These are phyloP conservation scores for Boletus rufocinnamomeus DNA, from an alignment of 768 basidiomycete genomes.

Conservation along the genomic window DNA sequence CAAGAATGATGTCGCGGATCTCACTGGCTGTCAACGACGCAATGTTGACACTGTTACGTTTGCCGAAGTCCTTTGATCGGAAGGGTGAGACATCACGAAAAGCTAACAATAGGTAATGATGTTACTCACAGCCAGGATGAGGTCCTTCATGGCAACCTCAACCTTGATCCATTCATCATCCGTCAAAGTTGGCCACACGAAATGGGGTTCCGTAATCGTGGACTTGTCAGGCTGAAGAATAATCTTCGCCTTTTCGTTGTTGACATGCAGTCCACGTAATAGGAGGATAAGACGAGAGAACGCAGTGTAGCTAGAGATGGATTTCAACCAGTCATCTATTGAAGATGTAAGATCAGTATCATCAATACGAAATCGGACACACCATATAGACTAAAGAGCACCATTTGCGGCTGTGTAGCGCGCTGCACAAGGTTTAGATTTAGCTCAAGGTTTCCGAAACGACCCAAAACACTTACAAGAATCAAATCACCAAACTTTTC, in stretches of 20 bases:
- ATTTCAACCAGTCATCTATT: conserved; percentile 96
- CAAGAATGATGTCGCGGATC: conserved; percentile 96
- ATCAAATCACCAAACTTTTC: conserved; percentile 99
- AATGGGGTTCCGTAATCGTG: conserved; percentile 96
- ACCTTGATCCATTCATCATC: conserved; percentile 99
- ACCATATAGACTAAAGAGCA: conserved; percentile 95
- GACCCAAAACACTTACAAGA: conserved; percentile 47
- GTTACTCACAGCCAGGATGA: conserved; percentile 76
- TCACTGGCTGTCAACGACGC: conserved; percentile 96
- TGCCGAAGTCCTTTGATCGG: conserved; percentile 82
- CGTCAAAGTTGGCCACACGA: conserved; percentile 91
- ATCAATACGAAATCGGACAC: conserved; percentile 16
- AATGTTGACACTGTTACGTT: conserved; percentile 98
- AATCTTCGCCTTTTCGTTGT: conserved; percentile 99
- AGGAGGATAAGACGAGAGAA: conserved; percentile 98
- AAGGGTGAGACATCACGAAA: conserved; percentile 16
- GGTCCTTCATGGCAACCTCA: conserved; percentile 97
- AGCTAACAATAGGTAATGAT: neutral
- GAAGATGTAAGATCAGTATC: conserved; percentile 8
- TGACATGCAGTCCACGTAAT: conserved; percentile 95
- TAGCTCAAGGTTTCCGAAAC: neutral
- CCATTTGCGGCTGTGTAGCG: conserved; percentile 99
- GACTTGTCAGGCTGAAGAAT: conserved; percentile 96
- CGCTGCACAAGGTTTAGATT: conserved; percentile 47
- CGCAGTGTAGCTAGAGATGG: conserved; percentile 97